These are phyloP conservation scores for Coemansia erecta DNA, from an alignment of 192 early-diverging fungal genomes.

Conservation along the genomic window DNA sequence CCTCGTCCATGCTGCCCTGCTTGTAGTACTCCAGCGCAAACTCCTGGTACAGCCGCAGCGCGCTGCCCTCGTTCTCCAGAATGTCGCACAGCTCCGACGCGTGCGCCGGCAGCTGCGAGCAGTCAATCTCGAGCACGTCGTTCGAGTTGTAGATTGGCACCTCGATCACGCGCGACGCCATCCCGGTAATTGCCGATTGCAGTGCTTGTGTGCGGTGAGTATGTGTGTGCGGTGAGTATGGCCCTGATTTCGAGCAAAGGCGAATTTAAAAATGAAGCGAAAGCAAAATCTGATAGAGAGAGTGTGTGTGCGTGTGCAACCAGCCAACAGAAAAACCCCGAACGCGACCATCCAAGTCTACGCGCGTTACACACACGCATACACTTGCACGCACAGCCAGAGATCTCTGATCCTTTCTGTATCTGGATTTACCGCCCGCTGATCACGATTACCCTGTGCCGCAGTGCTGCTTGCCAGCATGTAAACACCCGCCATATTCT, in stretches of 20 bases:
- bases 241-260: too few relatives aligned
- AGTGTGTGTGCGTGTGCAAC: too few relatives aligned
- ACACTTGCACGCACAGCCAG: background rate
- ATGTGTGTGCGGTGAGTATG: too few relatives aligned
- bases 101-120: conserved; percentile 57
- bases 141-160: conserved; percentile 61
- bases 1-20: conserved; percentile 60
- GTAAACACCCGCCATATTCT: too few relatives aligned
- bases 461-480: too few relatives aligned
- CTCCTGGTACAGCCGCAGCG: conserved; percentile 63
- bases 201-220: background rate
- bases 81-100: conserved; percentile 67
- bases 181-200: background rate
- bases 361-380: background rate
- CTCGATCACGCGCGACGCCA: conserved; percentile 52
- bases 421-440: too few relatives aligned
- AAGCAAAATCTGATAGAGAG: too few relatives aligned
- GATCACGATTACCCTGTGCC: too few relatives aligned
- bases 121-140: conserved; percentile 72
- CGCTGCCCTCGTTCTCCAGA: conserved; percentile 62
- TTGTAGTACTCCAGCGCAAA: conserved; percentile 78
- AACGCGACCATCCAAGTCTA: too few relatives aligned
- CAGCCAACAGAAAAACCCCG: too few relatives aligned
- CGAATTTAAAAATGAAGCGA: too few relatives aligned
- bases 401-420: too few relatives aligned